phyloP scores from a whole-genome alignment of 1,284 basidiomycete species.

The Paramarasmius palmivorus region DNA sequence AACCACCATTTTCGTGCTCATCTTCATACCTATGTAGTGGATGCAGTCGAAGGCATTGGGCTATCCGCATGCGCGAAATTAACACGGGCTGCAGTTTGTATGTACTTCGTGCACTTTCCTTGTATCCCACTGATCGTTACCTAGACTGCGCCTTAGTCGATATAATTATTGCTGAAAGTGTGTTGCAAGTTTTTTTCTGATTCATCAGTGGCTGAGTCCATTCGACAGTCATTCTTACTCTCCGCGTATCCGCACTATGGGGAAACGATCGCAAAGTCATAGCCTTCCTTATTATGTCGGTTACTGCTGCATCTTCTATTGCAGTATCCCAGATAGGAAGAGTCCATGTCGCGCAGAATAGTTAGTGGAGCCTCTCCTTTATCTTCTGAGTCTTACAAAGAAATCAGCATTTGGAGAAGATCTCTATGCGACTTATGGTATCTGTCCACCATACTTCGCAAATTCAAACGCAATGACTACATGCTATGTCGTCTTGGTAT shows the following conservation, averaged over 20 bases:
- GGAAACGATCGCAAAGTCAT: background rate
- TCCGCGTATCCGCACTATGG: conserved; percentile 1
- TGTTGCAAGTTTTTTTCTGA: background rate
- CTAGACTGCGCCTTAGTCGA: conserved; percentile 1
- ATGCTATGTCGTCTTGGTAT: background rate
- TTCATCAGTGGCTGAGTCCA: background rate
- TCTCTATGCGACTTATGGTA: background rate
- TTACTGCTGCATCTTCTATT: background rate
- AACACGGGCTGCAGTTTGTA: conserved; percentile 3
- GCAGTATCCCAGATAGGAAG: background rate
- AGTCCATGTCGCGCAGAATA: background rate
- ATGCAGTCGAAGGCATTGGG: background rate
- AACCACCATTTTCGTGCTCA: background rate
- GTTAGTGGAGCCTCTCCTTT: background rate
- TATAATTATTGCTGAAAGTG: conserved; percentile 4
- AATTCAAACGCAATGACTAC: background rate
- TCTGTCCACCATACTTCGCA: conserved; percentile 1
- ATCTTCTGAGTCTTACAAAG: background rate
- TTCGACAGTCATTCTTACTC: background rate
- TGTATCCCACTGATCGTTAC: background rate
- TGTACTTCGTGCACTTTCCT: background rate
- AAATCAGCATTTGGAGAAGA: background rate
- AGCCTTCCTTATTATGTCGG: background rate
- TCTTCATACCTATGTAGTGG: background rate
- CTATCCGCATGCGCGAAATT: background rate